Evolutionary conservation across 1,284 basidiomycete genomes (phyloP), one percentile per base, ranked within the genome.

Genomic region (Fomes fomentarius): DNA sequence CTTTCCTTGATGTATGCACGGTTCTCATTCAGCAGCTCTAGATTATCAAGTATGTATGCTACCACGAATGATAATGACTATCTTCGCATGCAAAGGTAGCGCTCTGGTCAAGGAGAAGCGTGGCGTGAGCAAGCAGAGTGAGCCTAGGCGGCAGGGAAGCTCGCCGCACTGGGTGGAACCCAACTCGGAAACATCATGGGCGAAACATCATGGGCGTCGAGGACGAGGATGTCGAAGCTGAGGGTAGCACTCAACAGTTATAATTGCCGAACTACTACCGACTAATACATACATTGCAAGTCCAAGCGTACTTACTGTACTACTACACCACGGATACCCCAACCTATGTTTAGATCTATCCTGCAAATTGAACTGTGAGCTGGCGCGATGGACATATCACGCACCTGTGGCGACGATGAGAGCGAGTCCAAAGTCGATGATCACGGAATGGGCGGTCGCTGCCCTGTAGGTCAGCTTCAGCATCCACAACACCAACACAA

Each of bases 181-280:
- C 82, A 89, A 0, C 79, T 99, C 8, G 97, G 97, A 14, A 99
- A 99, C 71, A 90, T 99, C 59, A 94, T n/a, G n/a, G n/a, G n/a
- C n/a, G n/a, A n/a, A n/a, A n/a, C n/a, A n/a, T n/a, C n/a, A 94
- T 98, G 84, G 97, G 97, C 21, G 94, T 99, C 26, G 93, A 93
- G 71, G 94, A 98, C 59, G 94, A 97, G 65, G 94, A 96, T 50
- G 93, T 87, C 4, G 90, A 89, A 63, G 89, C 89, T 21, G 89
- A 91, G 74, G 88, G 87, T 91, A 74, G 72, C n/a, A n/a, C n/a
- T 88, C 79, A 53, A 63, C 52, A 51, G 25, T 57, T 63, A 62
- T 62, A 50, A 17, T 53, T 34, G 26, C 50, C 45, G n/a, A n/a
- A n/a, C n/a, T n/a, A n/a, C n/a, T n/a, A n/a, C 12, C 56, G 54